Percentiles rank a stretch among this genome's conserved stretches.
Conservation (phyloP, 75 land plant genomes). For the Isoetes taiwanensis region DNA sequence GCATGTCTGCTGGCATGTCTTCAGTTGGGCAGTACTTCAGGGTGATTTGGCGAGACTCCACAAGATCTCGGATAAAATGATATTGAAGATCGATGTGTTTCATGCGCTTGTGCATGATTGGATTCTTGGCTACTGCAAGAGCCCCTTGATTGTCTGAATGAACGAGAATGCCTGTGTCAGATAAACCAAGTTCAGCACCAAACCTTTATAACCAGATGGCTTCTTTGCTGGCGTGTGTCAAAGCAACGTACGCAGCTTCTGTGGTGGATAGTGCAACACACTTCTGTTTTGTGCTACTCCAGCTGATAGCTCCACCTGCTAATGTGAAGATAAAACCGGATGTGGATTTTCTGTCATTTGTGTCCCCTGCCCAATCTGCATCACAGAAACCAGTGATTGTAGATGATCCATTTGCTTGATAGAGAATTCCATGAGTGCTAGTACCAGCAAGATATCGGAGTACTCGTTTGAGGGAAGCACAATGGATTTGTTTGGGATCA, state of each 20-base stretch:
- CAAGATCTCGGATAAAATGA: slow-evolving; percentile 12
- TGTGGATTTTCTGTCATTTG: slow-evolving; percentile 13
- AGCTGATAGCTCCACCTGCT: slow-evolving; percentile 14
- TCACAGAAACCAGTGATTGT: slow-evolving; percentile 17
- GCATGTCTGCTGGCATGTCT: too few species aligned
- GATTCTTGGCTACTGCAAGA: slow-evolving; percentile 18
- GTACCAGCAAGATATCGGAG: slow-evolving; percentile 7
- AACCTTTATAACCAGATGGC: slow-evolving; percentile 10
- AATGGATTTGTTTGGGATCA: not conserved
- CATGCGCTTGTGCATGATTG: slow-evolving; percentile 15
- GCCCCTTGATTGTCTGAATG: slow-evolving; percentile 20
- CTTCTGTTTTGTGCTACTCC: slow-evolving; percentile 17
- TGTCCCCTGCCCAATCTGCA: slow-evolving; percentile 25
- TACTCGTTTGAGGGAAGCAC: not conserved
- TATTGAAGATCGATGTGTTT: slow-evolving; percentile 17
- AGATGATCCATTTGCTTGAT: not conserved
- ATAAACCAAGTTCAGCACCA: not conserved
- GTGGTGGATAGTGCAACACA: slow-evolving; percentile 14
- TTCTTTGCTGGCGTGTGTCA: slow-evolving; percentile 8
- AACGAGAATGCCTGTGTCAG: not conserved
- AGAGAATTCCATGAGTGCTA: slow-evolving; percentile 11
- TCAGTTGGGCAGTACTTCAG: too few species aligned
- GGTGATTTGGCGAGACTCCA: too few species aligned
- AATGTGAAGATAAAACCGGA: slow-evolving; percentile 19
- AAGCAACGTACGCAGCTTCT: slow-evolving; percentile 21